A percentile compares a stretch with the other conserved stretches of the same genome.
These are phyloP conservation scores for Ustilago lituana DNA, from an alignment of 1,284 basidiomycete genomes.

Conservation along the genomic window DNA sequence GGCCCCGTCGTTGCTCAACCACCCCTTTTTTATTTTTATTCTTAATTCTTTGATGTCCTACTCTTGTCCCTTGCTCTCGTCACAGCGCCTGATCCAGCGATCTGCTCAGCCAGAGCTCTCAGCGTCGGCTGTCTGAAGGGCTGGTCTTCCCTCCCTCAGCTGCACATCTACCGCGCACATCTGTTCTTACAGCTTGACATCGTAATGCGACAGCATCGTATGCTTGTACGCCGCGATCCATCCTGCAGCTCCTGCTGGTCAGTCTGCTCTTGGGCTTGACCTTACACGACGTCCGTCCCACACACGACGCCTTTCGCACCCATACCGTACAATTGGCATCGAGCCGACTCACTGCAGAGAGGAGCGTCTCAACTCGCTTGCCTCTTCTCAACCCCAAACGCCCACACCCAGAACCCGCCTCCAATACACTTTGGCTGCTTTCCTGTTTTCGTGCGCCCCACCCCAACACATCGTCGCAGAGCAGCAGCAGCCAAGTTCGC, in stretches of 20 bases:
- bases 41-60: background rate
- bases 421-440: background rate
- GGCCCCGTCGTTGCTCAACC: no score
- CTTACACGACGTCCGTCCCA: background rate
- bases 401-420: background rate
- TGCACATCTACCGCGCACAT: background rate
- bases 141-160: no score
- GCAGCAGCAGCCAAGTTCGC: no score
- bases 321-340: background rate
- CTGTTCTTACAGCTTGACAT: background rate
- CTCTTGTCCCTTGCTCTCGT: background rate
- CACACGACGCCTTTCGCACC: background rate
- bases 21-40: no score
- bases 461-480: no score
- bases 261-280: background rate
- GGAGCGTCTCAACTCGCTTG: conserved; percentile 1
- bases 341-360: background rate
- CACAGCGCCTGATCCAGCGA: conserved; percentile 4
- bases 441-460: background rate
- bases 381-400: background rate
- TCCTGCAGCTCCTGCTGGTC: background rate
- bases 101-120: conserved; percentile 3
- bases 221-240: no score
- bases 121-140: no score
- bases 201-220: no score